A percentile compares a stretch with the other conserved stretches of the same genome.
Conservation (phyloP, 768 basidiomycete species). For the Lentinula boryana region DNA sequence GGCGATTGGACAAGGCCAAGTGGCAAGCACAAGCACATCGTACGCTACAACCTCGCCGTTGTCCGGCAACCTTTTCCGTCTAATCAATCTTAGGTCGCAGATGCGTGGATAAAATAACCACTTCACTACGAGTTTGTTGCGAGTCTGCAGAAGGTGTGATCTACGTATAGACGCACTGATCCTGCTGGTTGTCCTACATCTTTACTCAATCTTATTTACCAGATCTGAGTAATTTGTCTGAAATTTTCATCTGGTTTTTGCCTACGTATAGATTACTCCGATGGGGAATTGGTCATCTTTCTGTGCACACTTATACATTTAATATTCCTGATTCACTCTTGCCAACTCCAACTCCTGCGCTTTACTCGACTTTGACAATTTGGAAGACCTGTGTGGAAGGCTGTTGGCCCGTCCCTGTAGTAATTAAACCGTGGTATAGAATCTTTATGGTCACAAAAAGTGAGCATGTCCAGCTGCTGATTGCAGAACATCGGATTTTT, state of each 20-base stretch:
- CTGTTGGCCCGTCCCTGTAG: too few species aligned
- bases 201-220: too few species aligned
- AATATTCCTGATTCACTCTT: not conserved
- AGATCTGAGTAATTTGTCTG: too few species aligned
- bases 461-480: too few species aligned
- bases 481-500: not conserved
- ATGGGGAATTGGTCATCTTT: too few species aligned
- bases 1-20: conserved; percentile 43
- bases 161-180: conserved; percentile 30
- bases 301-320: too few species aligned
- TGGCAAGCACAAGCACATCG: conserved; percentile 51
- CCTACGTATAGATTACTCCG: too few species aligned
- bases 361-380: not conserved
- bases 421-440: too few species aligned
- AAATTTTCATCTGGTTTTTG: not conserved
- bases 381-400: not conserved
- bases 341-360: not conserved
- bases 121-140: conserved; percentile 26
- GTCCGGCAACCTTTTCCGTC: conserved; percentile 25
- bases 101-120: conserved; percentile 37
- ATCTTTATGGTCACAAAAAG: too few species aligned
- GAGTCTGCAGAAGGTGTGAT: conserved; percentile 26
- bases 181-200: too few species aligned
- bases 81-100: conserved; percentile 24
- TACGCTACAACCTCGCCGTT: conserved; percentile 46